Conservation (phyloP, 495 filamentous ascomycete species). For the Xylaria telfairii region DNA sequence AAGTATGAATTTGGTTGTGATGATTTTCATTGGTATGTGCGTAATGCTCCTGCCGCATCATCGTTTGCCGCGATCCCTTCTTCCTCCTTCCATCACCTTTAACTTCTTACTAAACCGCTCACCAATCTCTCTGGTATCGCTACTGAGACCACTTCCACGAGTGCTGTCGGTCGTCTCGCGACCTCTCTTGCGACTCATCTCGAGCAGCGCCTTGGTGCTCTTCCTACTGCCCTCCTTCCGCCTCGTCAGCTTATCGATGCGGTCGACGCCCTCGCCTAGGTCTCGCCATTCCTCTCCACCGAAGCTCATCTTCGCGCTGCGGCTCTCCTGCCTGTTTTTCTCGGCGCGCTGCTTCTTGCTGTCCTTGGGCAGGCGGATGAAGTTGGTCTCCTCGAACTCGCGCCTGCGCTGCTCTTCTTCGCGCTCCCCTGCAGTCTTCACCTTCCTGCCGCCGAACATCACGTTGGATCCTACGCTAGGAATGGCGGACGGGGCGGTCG, state of each 20-base stretch:
- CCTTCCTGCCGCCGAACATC: slow-evolving; percentile 69
- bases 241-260: slow-evolving; percentile 74
- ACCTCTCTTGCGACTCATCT: slow-evolving; percentile 81
- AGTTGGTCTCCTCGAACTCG: slow-evolving; percentile 87
- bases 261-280: slow-evolving; percentile 77
- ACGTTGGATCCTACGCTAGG: slow-evolving; percentile 88
- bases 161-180: slow-evolving; percentile 63
- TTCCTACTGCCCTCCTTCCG: slow-evolving; percentile 58
- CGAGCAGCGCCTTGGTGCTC: slow-evolving; percentile 66
- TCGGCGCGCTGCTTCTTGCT: slow-evolving; percentile 76
- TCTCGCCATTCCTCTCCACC: slow-evolving; percentile 87
- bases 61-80: slow-evolving; percentile 59
- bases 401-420: slow-evolving; percentile 72
- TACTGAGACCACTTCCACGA: slow-evolving; percentile 55
- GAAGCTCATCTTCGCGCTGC: slow-evolving; percentile 59
- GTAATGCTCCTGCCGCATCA: slow-evolving; percentile 4
- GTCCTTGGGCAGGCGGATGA: slow-evolving; percentile 78
- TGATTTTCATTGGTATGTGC: not conserved
- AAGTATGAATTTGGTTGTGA: not conserved
- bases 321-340: slow-evolving; percentile 50
- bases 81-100: slow-evolving; percentile 67
- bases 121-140: slow-evolving; percentile 58
- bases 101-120: slow-evolving; percentile 76
- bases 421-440: slow-evolving; percentile 72
- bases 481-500: slow-evolving; percentile 74